Base-by-base conservation (phyloP, 2,329 filamentous ascomycete species). In the Hirsutella rhossiliensis region DNA sequence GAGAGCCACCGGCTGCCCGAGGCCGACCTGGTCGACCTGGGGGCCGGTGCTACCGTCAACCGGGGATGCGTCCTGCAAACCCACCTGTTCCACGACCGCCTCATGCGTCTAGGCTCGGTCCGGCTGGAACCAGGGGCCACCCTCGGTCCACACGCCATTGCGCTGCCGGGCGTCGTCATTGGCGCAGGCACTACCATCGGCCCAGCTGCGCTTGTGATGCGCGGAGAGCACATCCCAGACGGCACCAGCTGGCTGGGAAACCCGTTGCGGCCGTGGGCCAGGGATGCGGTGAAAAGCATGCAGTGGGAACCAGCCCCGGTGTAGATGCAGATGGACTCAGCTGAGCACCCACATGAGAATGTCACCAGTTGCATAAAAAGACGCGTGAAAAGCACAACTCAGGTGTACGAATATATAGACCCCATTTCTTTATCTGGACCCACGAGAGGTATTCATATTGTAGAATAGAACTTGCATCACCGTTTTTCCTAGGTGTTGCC, bases 1-100 rank as follows among this genome's bases (percentile, higher is more conserved):
- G 51, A 53, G 40, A 53, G 48, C 43, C 51, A 53, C 30, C 43
- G 49, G 17, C 47, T 53, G 2, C 51, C 51, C 27, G 51, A 53
- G 31, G 50, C 50, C 6, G 50, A 53, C 8, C 41, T 53, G 23
- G 45, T 45, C 17, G 18, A 38, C 27, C 38, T 53, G 7, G 51
- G 45, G 12, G 44, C 48, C 39, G 51, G 51, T 15, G 51, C 48
- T 4, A 48, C 46, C 7, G 47, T 53, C 39, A 53, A 53, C 44
- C 47, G 51, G 2, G 47, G 51, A 3, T 42, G 44, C 45, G 46
- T 53, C 2, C 20, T 52, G 43, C 51, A 53, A 28, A 53, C 51
- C 0, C 51, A 53, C 23, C 34, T 53, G 12, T 53, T 53, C 44
- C 51, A 53, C 42, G 51, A 53, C 30, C 43, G 51, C 9, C 40